phyloP scores from a whole-genome alignment of 2,329 filamentous ascomycete species.

The Aureobasidium melanogenum region DNA sequence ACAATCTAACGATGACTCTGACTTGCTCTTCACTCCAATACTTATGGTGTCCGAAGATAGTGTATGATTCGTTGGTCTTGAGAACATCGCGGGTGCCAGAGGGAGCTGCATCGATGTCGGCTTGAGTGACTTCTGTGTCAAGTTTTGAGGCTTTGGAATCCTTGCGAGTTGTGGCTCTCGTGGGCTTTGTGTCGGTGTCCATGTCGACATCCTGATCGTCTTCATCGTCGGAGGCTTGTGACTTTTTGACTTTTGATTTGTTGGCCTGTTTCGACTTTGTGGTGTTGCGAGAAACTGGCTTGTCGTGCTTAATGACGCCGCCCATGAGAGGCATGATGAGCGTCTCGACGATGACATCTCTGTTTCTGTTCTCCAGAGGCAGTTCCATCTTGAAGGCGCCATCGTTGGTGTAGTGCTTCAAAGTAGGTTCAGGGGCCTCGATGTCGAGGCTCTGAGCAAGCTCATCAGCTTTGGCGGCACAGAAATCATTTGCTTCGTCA shows the following conservation, averaged over 20 bases:
- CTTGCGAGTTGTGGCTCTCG: not conserved
- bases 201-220: not conserved
- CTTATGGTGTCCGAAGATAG: slow-evolving; percentile 13
- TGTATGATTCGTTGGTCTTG: not conserved
- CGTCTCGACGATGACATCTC: not conserved
- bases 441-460: not conserved
- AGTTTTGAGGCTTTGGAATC: not conserved
- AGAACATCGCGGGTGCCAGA: slow-evolving; percentile 7
- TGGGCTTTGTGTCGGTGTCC: not conserved
- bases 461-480: not conserved
- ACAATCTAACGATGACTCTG: slow-evolving; percentile 8
- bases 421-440: not conserved
- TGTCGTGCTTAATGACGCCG: not conserved
- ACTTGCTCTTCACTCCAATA: slow-evolving; percentile 11
- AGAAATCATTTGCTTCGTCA: slow-evolving; percentile 9
- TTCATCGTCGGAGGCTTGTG: not conserved
- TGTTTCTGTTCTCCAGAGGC: not conserved
- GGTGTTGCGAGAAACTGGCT: not conserved
- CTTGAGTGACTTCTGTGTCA: not conserved
- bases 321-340: not conserved
- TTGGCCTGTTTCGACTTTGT: not conserved
- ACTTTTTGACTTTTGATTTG: not conserved
- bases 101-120: slow-evolving; percentile 5
- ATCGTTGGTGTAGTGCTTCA: not conserved
- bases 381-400: not conserved